These are phyloP conservation scores for Coriolopsis trogii DNA, from an alignment of 1,284 basidiomycete genomes.

Conservation along the genomic window DNA sequence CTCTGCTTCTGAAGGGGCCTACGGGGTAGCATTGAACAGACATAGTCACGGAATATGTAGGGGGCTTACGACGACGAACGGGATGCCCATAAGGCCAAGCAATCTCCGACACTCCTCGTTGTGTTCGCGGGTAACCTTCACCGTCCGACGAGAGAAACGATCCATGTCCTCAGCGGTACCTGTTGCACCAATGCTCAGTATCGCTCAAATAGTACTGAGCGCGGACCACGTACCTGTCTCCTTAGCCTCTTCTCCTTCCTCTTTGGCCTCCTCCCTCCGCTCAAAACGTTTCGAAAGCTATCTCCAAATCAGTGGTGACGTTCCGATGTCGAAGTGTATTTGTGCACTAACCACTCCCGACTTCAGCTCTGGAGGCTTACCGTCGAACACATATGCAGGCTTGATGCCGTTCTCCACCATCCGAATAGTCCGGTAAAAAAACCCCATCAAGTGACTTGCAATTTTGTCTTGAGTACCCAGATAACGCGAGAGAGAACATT, in stretches of 20 bases:
- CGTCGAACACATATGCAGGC: constrained; percentile 98
- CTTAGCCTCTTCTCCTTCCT: constrained; percentile 94
- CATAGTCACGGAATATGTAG: neutral
- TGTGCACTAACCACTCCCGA: constrained; percentile 82
- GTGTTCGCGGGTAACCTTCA: constrained; percentile 94
- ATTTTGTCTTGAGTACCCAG: neutral
- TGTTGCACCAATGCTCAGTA: constrained; percentile 22
- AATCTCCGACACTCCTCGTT: constrained; percentile 95
- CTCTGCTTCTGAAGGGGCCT: constrained; percentile 98
- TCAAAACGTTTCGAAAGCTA: constrained; percentile 95
- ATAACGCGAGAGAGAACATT: neutral
- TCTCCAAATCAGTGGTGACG: neutral
- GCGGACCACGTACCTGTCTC: constrained; percentile 66
- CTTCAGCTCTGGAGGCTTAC: constrained; percentile 97
- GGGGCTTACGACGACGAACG: constrained; percentile 78
- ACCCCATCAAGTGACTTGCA: constrained; percentile 91
- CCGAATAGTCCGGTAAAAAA: constrained; percentile 96
- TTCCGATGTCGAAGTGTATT: neutral
- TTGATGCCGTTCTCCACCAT: constrained; percentile 99
- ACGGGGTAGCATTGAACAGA: neutral
- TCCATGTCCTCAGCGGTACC: constrained; percentile 92
- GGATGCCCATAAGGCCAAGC: constrained; percentile 95
- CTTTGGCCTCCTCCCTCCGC: constrained; percentile 89
- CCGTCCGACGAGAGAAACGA: constrained; percentile 87
- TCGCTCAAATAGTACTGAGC: neutral